A percentile compares a stretch with the other conserved stretches of the same genome.
These are phyloP conservation scores for Kockovaella imperatae DNA, from an alignment of 768 basidiomycete species.

Conservation along the genomic window DNA sequence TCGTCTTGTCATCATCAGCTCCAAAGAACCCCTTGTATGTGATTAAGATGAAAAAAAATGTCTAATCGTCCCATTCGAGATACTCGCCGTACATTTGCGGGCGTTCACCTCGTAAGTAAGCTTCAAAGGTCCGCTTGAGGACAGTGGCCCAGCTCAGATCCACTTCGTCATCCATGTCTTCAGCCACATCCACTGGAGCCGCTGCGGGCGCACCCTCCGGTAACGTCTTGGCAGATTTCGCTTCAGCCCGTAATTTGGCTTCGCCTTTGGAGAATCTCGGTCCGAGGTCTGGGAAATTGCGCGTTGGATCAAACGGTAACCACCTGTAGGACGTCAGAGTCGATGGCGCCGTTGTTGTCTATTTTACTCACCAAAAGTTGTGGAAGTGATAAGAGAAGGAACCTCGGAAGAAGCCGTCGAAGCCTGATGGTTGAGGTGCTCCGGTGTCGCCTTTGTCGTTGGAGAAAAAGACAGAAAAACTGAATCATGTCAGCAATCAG, in stretches of 20 bases:
- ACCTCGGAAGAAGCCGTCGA: slow-evolving; percentile 88
- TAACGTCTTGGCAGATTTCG: background rate
- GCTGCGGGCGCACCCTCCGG: slow-evolving; percentile 3
- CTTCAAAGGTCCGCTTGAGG: slow-evolving; percentile 89
- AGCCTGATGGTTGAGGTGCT: slow-evolving; percentile 77
- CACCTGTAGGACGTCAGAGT: slow-evolving; percentile 59
- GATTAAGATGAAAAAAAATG: no score
- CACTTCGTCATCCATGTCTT: slow-evolving; percentile 40
- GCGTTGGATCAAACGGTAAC: slow-evolving; percentile 83
- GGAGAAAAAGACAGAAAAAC: slow-evolving; percentile 61
- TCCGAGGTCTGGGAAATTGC: slow-evolving; percentile 96
- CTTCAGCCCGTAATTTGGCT: slow-evolving; percentile 53
- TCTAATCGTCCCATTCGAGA: slow-evolving; percentile 50
- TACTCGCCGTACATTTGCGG: slow-evolving; percentile 95
- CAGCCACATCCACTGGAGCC: slow-evolving; percentile 4
- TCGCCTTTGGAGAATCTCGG: slow-evolving; percentile 69
- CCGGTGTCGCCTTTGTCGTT: slow-evolving; percentile 54
- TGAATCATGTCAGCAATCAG: slow-evolving; percentile 39
- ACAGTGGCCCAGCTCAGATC: slow-evolving; percentile 71
- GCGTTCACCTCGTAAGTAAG: slow-evolving; percentile 77
- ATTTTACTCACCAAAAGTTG: slow-evolving; percentile 43
- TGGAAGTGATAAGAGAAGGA: slow-evolving; percentile 96
- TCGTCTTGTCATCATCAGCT: no score
- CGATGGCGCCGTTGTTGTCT: background rate
- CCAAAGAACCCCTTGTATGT: no score